Conservation (phyloP, 306 rosid genomes). For the Albizia julibrissin region DNA sequence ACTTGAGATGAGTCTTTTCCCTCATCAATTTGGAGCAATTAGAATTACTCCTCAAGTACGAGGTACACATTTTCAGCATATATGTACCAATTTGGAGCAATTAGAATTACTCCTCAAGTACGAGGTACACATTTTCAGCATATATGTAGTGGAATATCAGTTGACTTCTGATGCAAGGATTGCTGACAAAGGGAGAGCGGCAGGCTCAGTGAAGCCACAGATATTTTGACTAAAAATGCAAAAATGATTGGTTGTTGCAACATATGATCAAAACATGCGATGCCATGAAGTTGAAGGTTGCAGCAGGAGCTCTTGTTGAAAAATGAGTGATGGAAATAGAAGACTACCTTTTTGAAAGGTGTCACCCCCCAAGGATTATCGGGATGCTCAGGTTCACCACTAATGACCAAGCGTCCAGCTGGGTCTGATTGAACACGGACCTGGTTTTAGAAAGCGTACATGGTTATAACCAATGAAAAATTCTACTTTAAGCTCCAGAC, state of each 20-base stretch:
- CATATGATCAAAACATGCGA: too few relatives aligned
- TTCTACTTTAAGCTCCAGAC: background rate
- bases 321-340: background rate
- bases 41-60: background rate
- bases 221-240: background rate
- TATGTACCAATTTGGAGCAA: too few relatives aligned
- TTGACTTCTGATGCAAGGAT: background rate
- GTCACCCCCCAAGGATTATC: constrained; percentile 99
- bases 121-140: background rate
- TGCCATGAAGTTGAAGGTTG: too few relatives aligned
- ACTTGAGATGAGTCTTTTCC: background rate
- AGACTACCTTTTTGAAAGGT: constrained; percentile 85
- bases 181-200: background rate
- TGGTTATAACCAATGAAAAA: background rate
- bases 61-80: background rate
- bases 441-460: constrained; percentile 44
- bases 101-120: too few relatives aligned
- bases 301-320: background rate
- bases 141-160: background rate
- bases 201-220: background rate
- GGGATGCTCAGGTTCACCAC: constrained; percentile 93
- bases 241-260: background rate
- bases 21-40: background rate
- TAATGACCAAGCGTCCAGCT: constrained; percentile 87
- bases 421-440: constrained; percentile 99